Base-by-base conservation (phyloP, 257 asterid genomes). In the Dorcoceras hygrometricum region DNA sequence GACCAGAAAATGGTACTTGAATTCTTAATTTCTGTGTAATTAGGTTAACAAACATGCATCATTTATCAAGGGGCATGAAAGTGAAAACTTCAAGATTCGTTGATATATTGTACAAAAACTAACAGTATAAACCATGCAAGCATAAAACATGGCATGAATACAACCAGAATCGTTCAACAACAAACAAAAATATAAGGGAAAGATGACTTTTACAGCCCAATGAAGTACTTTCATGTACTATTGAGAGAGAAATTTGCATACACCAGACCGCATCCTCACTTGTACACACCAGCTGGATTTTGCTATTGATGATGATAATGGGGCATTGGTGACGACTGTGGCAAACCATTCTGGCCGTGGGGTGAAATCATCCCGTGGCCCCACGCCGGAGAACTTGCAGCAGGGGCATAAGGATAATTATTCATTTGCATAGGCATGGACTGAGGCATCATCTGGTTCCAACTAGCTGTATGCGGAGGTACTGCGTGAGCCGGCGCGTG, bases 231-330 rank as follows among this genome's bases (percentile, higher is more conserved):
- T 43, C 51, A 14, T 43, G 19, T 11, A 36, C 18, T 11, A 36
- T 14, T 43, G 51, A 63, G 62, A 39, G 46, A 43, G 50, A 36
- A 14, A 25, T 50, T n/a, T 18, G 8, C 48, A 24, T 63, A 60
- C 56, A 26, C 25, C 54, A 28, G 55, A 50, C 69, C 27, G 58
- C 36, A 57, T 8, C 25, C 60, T 23, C 57, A 60, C 65, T 63
- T 36, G 56, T 43, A 9, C 29, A 29, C 62, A 20, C 82, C 67
- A 39, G 57, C 31, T 26, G 23, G 39, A n/a, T 32, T 68, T 57
- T 56, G 59, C 82, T 84, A 83, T 62, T 82, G 88, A 48, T 76
- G 88, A 69, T 76, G 87, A 74, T 87, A 85, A 18, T 93, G 96
- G 69, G 76, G 95, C 85, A 73, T 81, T 0, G 86, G 74, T 6